These are phyloP conservation scores for Populus deltoides DNA, from an alignment of 345 rosid genomes.

Conservation along the genomic window DNA sequence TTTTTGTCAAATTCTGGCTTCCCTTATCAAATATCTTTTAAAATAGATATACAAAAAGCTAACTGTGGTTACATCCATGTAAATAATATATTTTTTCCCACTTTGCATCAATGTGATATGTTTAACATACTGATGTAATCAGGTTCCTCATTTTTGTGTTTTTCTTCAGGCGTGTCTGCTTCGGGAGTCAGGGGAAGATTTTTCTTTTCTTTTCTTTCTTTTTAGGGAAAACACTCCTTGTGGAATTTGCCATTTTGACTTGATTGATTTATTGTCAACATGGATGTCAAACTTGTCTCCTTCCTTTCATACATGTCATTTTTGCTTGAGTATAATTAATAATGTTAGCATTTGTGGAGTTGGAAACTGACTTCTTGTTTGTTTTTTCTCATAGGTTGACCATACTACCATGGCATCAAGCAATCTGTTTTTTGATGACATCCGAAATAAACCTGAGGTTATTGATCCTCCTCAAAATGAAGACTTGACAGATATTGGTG, in stretches of 20 bases:
- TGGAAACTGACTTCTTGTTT: background rate
- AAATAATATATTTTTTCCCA: background rate
- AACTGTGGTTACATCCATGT: background rate
- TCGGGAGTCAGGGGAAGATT: background rate
- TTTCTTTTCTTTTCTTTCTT: background rate
- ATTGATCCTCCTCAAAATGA: slow-evolving; percentile 62
- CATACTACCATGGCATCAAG: slow-evolving; percentile 50
- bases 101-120: too few species aligned
- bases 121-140: background rate
- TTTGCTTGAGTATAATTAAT: background rate
- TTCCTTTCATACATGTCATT: background rate
- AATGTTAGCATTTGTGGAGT: background rate
- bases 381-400: slow-evolving; percentile 11
- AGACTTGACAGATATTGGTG: slow-evolving; percentile 45
- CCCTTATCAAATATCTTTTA: background rate
- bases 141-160: background rate
- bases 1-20: background rate
- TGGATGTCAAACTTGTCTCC: background rate
- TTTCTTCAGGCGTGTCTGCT: background rate
- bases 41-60: background rate
- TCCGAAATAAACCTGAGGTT: slow-evolving; percentile 61
- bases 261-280: background rate
- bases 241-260: background rate
- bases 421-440: slow-evolving; percentile 52
- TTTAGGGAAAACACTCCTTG: background rate